These are phyloP conservation scores for Lactifluus pinguis DNA, from an alignment of 768 basidiomycete species.

Conservation along the genomic window DNA sequence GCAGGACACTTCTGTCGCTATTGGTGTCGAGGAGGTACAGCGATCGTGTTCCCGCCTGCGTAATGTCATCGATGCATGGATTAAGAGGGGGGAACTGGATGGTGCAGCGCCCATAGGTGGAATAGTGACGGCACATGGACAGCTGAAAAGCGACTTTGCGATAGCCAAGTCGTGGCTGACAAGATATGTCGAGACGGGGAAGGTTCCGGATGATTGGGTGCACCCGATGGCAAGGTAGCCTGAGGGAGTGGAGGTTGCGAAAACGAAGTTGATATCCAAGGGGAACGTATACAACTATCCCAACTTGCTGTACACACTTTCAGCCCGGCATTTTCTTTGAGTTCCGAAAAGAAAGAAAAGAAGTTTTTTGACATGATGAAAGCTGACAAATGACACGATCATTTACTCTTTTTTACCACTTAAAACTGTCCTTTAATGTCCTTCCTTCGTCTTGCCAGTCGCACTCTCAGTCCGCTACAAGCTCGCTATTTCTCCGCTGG, in stretches of 20 bases:
- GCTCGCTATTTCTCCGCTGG: conserved; percentile 41
- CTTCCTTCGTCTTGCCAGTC: conserved; percentile 21
- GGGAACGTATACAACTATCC: background rate
- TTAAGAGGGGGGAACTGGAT: background rate
- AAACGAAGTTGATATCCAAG: background rate
- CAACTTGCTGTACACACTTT: background rate
- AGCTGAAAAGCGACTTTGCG: background rate
- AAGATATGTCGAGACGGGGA: conserved; percentile 7
- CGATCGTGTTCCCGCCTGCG: conserved; percentile 2
- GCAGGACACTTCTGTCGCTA: conserved; percentile 8
- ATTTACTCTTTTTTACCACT: no score
- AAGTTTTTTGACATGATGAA: background rate
- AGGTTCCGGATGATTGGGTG: background rate
- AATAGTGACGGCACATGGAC: background rate
- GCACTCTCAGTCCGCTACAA: conserved; percentile 14
- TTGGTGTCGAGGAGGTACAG: conserved; percentile 2
- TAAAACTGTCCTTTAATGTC: conserved; percentile 14
- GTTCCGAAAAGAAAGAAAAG: background rate
- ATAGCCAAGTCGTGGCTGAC: conserved; percentile 3
- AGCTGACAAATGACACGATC: no score
- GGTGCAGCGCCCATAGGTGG: background rate
- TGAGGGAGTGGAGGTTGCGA: background rate
- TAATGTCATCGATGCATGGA: background rate
- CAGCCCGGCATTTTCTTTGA: background rate
- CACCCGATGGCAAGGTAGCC: background rate